Percentiles rank a stretch among this genome's conserved stretches.
Evolutionary conservation across 108 stramenopile genomes (phyloP).

Genomic region (Skeletonema costatum): DNA sequence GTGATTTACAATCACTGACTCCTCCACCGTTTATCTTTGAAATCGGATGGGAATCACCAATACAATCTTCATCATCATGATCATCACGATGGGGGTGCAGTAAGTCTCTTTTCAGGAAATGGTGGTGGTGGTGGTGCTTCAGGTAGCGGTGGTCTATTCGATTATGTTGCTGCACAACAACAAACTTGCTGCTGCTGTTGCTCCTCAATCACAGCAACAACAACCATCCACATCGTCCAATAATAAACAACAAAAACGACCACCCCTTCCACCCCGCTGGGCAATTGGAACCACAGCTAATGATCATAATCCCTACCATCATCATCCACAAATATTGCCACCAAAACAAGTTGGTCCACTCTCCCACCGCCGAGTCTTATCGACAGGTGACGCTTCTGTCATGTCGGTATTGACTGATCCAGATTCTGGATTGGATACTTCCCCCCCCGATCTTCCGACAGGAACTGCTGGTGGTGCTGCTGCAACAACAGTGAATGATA

Average conservation of each 20-base stretch:
- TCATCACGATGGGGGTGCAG: too few relatives aligned
- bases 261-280: constrained; percentile 1
- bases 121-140: not conserved
- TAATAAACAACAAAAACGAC: not conserved
- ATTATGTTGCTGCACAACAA: too few relatives aligned
- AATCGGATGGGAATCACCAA: constrained; percentile 3
- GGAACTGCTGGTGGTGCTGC: not conserved
- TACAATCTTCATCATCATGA: constrained; percentile 5
- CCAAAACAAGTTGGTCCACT: constrained; percentile 27
- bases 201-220: not conserved
- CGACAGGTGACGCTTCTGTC: constrained; percentile 31
- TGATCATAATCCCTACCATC: not conserved
- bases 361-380: constrained; percentile 31
- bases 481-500: too few relatives aligned
- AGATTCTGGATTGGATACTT: constrained; percentile 24
- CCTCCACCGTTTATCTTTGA: constrained; percentile 27
- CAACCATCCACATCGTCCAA: not conserved
- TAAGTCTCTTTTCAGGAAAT: constrained; percentile 6
- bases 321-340: not conserved
- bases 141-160: too few relatives aligned
- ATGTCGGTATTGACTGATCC: constrained; percentile 42
- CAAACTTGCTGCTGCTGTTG: not conserved
- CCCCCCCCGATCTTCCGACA: not conserved
- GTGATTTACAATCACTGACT: constrained; percentile 23
- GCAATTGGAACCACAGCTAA: not conserved